Evolutionary conservation across 176 grass and related monocot species (phyloP).

Genomic region (Elymus sibiricus): DNA sequence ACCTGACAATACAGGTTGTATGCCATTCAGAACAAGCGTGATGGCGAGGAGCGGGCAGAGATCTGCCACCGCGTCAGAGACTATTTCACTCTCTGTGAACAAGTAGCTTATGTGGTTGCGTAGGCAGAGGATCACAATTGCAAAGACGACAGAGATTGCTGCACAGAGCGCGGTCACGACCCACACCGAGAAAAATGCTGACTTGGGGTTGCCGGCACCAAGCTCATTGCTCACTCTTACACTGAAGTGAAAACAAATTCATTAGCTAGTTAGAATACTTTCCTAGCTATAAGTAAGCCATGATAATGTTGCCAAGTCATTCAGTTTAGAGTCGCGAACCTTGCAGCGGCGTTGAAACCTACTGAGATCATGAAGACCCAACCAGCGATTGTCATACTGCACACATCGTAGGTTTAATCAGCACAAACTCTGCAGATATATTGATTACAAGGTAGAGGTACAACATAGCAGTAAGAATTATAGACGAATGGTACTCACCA

Average conservation of each 20-base stretch:
- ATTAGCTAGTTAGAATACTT: no score
- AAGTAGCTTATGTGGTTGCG: neutral
- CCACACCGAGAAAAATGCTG: neutral
- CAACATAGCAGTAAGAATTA: neutral
- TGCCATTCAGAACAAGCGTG: neutral
- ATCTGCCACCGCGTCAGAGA: neutral
- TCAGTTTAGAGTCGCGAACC: neutral
- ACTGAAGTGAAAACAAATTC: neutral
- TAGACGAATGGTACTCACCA: neutral
- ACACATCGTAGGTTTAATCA: neutral
- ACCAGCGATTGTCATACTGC: neutral
- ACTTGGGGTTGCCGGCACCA: neutral
- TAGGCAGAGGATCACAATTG: neutral
- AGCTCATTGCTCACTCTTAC: neutral
- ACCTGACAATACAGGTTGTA: slow-evolving; percentile 29
- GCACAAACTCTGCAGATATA: no score
- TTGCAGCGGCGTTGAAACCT: neutral
- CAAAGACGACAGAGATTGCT: neutral
- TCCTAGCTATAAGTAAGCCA: no score
- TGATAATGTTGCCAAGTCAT: neutral
- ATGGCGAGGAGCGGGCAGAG: neutral
- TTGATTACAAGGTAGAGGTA: no score
- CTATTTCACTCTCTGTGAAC: neutral
- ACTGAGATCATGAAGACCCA: neutral
- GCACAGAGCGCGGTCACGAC: neutral